These are phyloP conservation scores for Suhomyces tanzawaensis DNA, from an alignment of 805 yeast species.

Conservation along the genomic window DNA sequence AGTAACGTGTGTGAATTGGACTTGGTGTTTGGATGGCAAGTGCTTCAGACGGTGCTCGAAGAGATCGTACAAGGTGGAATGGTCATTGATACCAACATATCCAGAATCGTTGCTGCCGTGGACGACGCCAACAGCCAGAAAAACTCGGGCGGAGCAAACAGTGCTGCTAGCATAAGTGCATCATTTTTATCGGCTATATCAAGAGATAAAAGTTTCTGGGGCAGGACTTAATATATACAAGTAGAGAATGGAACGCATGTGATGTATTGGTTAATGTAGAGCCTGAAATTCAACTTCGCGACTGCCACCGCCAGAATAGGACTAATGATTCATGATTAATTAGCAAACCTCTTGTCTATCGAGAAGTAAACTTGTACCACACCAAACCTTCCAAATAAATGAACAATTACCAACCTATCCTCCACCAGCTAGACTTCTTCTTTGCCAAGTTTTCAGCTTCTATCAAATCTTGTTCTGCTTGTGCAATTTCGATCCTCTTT, in stretches of 20 bases:
- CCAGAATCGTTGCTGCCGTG: slow-evolving; percentile 76
- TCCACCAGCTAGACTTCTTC: slow-evolving; percentile 23
- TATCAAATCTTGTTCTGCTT: slow-evolving; percentile 27
- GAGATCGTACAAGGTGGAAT: slow-evolving; percentile 97
- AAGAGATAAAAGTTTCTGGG: slow-evolving; percentile 30
- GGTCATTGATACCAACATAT: slow-evolving; percentile 91
- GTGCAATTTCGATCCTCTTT: slow-evolving; percentile 35
- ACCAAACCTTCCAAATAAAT: slow-evolving; percentile 1
- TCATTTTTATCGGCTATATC: slow-evolving; percentile 25
- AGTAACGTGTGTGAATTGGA: slow-evolving; percentile 94
- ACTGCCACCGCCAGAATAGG: too few relatives aligned
- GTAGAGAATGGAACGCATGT: not conserved
- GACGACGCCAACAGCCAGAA: slow-evolving; percentile 65
- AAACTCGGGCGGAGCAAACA: slow-evolving; percentile 16
- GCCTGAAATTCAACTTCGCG: too few relatives aligned
- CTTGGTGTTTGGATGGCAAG: slow-evolving; percentile 98
- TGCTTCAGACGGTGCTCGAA: slow-evolving; percentile 82
- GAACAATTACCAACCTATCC: too few relatives aligned
- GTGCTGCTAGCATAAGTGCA: slow-evolving; percentile 21
- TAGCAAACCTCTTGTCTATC: too few relatives aligned
- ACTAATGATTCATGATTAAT: too few relatives aligned
- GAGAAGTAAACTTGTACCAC: too few relatives aligned
- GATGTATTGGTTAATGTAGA: too few relatives aligned
- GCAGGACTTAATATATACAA: not conserved
- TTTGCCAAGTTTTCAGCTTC: slow-evolving; percentile 27